phyloP scores from a whole-genome alignment of 495 filamentous ascomycete genomes.

The Talaromyces trachyspermus region DNA sequence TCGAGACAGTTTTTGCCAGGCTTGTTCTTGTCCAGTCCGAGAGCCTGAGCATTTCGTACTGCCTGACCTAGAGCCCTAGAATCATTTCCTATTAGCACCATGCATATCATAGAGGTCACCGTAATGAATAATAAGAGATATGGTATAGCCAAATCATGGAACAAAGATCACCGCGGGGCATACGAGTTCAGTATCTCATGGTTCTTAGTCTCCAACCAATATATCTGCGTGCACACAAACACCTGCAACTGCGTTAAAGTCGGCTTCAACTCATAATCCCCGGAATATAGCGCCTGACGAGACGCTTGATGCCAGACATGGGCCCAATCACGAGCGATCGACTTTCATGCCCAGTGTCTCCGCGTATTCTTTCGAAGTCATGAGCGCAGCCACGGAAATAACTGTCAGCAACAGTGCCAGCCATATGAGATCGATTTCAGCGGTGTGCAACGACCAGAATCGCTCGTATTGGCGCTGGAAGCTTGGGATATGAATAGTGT shows the following conservation, averaged over 20 bases:
- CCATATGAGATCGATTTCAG: constrained; percentile 10
- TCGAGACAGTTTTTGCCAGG: constrained; percentile 4
- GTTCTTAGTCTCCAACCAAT: constrained; percentile 5
- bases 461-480: constrained; percentile 5
- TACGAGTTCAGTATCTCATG: constrained; percentile 7
- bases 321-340: background rate
- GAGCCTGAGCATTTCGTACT: constrained; percentile 6
- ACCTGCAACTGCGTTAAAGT: constrained; percentile 5
- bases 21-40: constrained; percentile 1
- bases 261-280: constrained; percentile 4
- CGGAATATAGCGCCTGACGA: constrained; percentile 4
- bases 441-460: constrained; percentile 1
- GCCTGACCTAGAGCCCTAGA: constrained; percentile 6
- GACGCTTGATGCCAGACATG: constrained; percentile 8
- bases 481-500: constrained; percentile 8
- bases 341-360: constrained; percentile 1
- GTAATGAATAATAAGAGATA: background rate
- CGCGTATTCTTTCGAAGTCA: constrained; percentile 1
- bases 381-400: constrained; percentile 7
- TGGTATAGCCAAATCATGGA: background rate
- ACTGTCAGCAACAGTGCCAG: constrained; percentile 8
- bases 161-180: background rate
- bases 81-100: background rate
- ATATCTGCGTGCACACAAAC: constrained; percentile 7
- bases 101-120: background rate